These are phyloP conservation scores for Monilinia laxa DNA, from an alignment of 2,329 filamentous ascomycete genomes.

Conservation along the genomic window DNA sequence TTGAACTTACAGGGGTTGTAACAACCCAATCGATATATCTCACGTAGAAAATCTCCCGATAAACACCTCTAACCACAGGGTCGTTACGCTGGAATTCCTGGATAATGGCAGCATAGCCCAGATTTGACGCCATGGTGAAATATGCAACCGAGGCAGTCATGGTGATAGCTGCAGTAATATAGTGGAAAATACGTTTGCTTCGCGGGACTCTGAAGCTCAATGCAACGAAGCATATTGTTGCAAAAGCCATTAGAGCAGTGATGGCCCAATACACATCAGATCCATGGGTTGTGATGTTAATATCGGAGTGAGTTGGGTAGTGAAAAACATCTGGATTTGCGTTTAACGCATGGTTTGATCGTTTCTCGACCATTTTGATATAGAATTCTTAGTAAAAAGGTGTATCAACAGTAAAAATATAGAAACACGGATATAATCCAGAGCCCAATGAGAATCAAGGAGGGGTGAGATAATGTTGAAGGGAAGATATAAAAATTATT, in stretches of 20 bases:
- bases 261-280: constrained; percentile 65
- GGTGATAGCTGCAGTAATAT: constrained; percentile 59
- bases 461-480: neutral
- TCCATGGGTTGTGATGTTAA: constrained; percentile 58
- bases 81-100: constrained; percentile 55
- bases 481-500: neutral
- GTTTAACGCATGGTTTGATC: constrained; percentile 30
- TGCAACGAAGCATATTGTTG: constrained; percentile 54
- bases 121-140: constrained; percentile 65
- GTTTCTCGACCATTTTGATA: constrained; percentile 15
- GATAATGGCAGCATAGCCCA: constrained; percentile 62
- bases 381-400: neutral
- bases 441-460: rapidly evolving
- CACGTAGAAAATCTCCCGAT: constrained; percentile 65
- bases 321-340: constrained; percentile 33
- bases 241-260: constrained; percentile 56
- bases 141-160: constrained; percentile 62
- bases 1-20: constrained; percentile 53
- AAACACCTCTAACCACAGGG: constrained; percentile 49
- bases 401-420: neutral
- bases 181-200: constrained; percentile 60
- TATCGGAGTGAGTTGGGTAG: constrained; percentile 46
- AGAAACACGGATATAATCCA: neutral
- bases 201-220: constrained; percentile 54
- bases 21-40: constrained; percentile 64